Conservation (phyloP, 768 basidiomycete species). For the Plicaturopsis crispa region DNA sequence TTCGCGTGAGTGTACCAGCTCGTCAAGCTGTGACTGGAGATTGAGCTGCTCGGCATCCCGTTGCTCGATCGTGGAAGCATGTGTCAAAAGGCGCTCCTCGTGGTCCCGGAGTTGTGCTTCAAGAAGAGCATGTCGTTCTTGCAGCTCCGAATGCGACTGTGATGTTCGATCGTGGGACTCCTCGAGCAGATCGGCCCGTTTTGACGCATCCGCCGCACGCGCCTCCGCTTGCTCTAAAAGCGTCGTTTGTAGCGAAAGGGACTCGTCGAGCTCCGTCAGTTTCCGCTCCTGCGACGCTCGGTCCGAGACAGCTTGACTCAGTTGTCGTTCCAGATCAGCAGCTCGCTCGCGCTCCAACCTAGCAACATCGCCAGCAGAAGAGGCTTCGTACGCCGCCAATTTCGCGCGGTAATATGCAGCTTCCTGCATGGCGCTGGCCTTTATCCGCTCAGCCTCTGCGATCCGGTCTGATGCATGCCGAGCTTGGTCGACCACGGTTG, state of each 20-base stretch:
- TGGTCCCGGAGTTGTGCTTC: constrained; percentile 72
- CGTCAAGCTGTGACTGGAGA: constrained; percentile 61
- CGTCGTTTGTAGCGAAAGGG: constrained; percentile 69
- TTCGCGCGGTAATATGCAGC: constrained; percentile 95
- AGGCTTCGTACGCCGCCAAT: constrained; percentile 75
- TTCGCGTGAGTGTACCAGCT: constrained; percentile 62
- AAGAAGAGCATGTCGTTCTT: constrained; percentile 48
- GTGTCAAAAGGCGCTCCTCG: constrained; percentile 61
- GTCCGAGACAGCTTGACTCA: constrained; percentile 54
- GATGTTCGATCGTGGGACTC: constrained; percentile 55
- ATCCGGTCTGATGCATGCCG: constrained; percentile 70
- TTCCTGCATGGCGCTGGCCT: constrained; percentile 80
- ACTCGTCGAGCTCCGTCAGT: constrained; percentile 63
- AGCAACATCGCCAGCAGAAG: constrained; percentile 53
- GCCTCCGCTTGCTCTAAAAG: constrained; percentile 76
- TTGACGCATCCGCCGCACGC: constrained; percentile 63
- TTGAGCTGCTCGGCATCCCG: constrained; percentile 70
- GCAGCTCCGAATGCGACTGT: constrained; percentile 64
- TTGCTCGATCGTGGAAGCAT: constrained; percentile 70
- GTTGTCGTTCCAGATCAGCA: constrained; percentile 63
- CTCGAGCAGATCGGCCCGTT: constrained; percentile 71
- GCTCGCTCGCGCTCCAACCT: constrained; percentile 77
- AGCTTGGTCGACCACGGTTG: constrained; percentile 69
- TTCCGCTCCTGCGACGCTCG: constrained; percentile 63
- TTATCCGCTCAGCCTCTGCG: constrained; percentile 71